Evolutionary conservation across 2,329 filamentous ascomycete species (phyloP).

Genomic region (Colletotrichum eremochloae): DNA sequence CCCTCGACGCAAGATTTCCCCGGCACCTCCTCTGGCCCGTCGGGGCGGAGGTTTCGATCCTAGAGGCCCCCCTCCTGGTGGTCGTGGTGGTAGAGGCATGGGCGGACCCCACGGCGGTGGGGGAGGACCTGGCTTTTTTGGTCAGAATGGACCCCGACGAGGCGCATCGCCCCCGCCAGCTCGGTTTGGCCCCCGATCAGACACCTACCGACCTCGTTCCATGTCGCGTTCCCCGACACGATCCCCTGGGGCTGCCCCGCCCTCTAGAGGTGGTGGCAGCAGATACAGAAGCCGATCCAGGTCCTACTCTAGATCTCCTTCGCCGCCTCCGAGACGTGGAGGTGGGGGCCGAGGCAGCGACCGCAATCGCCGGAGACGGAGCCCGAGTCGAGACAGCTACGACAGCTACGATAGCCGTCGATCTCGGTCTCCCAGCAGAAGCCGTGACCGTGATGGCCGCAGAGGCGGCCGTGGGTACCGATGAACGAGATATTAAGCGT

Average conservation of each 20-base stretch:
- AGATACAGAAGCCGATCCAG: slow-evolving; percentile 62
- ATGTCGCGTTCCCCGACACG: slow-evolving; percentile 62
- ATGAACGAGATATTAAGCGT: slow-evolving; percentile 14
- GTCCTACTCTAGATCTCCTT: slow-evolving; percentile 62
- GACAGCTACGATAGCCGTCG: slow-evolving; percentile 55
- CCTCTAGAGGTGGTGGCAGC: slow-evolving; percentile 49
- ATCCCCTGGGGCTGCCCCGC: slow-evolving; percentile 52
- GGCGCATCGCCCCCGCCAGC: slow-evolving; percentile 53
- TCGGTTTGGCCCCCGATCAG: slow-evolving; percentile 60
- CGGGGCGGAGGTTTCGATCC: slow-evolving; percentile 72
- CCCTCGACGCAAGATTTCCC: slow-evolving; percentile 85
- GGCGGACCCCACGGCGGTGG: slow-evolving; percentile 50
- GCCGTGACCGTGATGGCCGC: slow-evolving; percentile 26
- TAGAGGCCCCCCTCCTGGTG: slow-evolving; percentile 58
- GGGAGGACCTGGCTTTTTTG: slow-evolving; percentile 50
- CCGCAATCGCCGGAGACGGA: slow-evolving; percentile 49
- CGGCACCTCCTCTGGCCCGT: slow-evolving; percentile 79
- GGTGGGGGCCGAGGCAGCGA: slow-evolving; percentile 48
- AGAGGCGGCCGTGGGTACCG: slow-evolving; percentile 23
- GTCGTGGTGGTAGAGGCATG: slow-evolving; percentile 42
- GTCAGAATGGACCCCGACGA: slow-evolving; percentile 54
- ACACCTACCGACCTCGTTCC: slow-evolving; percentile 74
- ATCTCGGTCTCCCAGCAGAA: slow-evolving; percentile 34
- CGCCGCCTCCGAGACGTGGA: slow-evolving; percentile 53
- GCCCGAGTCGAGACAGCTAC: slow-evolving; percentile 54